These are phyloP conservation scores for Scheffersomyces lignicola DNA, from an alignment of 1,139 yeast species.

Conservation along the genomic window DNA sequence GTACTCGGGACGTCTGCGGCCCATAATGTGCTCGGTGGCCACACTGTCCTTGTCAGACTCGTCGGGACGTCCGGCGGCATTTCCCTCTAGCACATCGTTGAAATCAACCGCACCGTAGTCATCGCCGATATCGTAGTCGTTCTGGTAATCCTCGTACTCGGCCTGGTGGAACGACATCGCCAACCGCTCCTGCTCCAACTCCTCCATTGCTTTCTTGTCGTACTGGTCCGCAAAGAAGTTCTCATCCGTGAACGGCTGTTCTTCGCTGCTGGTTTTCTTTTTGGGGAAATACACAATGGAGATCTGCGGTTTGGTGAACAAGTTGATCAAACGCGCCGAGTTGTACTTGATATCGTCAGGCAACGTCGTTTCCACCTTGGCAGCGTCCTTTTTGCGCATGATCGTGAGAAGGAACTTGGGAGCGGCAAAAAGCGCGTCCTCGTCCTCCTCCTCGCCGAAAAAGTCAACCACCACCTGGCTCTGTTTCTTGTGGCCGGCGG, in stretches of 20 bases:
- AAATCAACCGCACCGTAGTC: conserved; percentile 46
- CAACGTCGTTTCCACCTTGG: conserved; percentile 45
- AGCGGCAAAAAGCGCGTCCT: conserved; percentile 53
- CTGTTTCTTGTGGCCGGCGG: conserved; percentile 22
- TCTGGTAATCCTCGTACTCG: conserved; percentile 43
- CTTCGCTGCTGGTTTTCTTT: conserved; percentile 11
- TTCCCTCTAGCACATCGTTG: conserved; percentile 42
- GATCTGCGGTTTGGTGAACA: conserved; percentile 67
- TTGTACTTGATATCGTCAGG: conserved; percentile 78
- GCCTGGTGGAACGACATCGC: conserved; percentile 48
- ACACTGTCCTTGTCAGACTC: conserved; percentile 18
- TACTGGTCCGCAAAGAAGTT: conserved; percentile 74
- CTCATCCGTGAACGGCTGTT: conserved; percentile 53
- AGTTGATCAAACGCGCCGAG: conserved; percentile 63
- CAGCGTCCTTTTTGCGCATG: conserved; percentile 27
- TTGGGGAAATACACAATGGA: conserved; percentile 34
- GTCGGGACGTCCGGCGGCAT: conserved; percentile 21
- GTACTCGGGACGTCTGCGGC: conserved; percentile 56
- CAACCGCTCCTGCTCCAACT: conserved; percentile 36
- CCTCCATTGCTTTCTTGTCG: conserved; percentile 36
- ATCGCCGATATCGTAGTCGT: conserved; percentile 35
- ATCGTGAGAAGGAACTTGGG: conserved; percentile 35
- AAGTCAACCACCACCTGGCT: conserved; percentile 52
- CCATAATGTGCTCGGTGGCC: conserved; percentile 34
- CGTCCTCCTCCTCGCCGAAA: conserved; percentile 32